Conservation (phyloP, 2,329 filamentous ascomycete genomes). For the Cladophialophora bantiana region DNA sequence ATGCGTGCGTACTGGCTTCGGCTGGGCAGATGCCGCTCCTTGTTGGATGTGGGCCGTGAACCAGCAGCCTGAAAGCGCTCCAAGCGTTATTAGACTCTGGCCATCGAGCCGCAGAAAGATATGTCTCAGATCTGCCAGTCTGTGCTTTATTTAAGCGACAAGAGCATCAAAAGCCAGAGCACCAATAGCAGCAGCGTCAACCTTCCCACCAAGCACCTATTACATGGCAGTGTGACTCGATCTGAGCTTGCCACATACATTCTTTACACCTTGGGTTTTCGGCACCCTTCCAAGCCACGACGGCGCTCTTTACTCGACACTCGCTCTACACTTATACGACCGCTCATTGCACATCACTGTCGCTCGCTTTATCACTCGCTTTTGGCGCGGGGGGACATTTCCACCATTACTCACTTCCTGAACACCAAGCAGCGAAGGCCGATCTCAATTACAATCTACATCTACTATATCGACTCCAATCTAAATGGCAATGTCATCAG, state of each 20-base stretch:
- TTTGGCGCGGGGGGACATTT: too few relatives aligned
- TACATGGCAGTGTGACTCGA: conserved; percentile 15
- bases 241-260: conserved; percentile 14
- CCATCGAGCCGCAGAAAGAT: conserved; percentile 11
- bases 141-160: conserved; percentile 10
- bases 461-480: too few relatives aligned
- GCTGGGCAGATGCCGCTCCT: background rate
- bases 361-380: background rate
- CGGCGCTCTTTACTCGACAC: background rate
- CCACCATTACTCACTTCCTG: too few relatives aligned
- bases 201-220: background rate
- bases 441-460: too few relatives aligned
- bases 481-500: too few relatives aligned
- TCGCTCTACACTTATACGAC: background rate
- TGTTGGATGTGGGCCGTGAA: conserved; percentile 2
- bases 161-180: conserved; percentile 1
- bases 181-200: conserved; percentile 10
- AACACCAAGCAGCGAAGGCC: too few relatives aligned
- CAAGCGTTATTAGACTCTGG: conserved; percentile 4
- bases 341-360: background rate
- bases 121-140: conserved; percentile 15
- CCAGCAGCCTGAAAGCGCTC: background rate
- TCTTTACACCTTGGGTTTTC: background rate
- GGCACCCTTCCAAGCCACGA: background rate
- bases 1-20: conserved; percentile 7